Conservation (phyloP, 2,329 filamentous ascomycete genomes). For the Dactylonectria estremocensis region DNA sequence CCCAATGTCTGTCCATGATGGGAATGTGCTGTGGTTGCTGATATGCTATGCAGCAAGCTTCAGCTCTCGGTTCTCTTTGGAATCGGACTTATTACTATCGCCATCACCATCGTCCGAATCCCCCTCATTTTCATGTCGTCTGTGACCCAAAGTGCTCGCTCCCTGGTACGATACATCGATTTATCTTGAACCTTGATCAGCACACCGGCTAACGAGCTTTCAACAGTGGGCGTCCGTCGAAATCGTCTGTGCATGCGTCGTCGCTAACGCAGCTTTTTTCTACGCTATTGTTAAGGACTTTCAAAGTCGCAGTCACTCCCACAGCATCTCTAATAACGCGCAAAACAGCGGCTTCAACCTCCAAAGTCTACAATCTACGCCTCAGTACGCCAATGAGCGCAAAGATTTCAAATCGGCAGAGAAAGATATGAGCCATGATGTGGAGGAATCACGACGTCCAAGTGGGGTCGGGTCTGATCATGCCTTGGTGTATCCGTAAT, state of each 20-base stretch:
- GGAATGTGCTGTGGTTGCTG: neutral
- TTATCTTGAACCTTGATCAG: neutral
- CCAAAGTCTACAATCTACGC: neutral
- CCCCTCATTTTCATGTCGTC: slow-evolving; percentile 49
- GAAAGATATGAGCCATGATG: neutral
- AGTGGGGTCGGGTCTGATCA: neutral
- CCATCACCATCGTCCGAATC: slow-evolving; percentile 49
- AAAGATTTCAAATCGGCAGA: neutral
- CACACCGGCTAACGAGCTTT: neutral
- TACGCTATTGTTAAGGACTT: slow-evolving; percentile 48
- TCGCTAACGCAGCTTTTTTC: slow-evolving; percentile 50
- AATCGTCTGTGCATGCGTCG: slow-evolving; percentile 51
- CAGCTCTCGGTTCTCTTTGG: slow-evolving; percentile 47
- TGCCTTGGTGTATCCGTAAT: neutral
- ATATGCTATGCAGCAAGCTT: slow-evolving; percentile 31
- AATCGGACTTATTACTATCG: slow-evolving; percentile 46
- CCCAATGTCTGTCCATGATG: slow-evolving; percentile 10
- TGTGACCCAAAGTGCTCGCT: slow-evolving; percentile 48
- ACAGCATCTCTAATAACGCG: neutral
- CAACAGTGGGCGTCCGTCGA: slow-evolving; percentile 51
- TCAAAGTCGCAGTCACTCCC: slow-evolving; percentile 33
- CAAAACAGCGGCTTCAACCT: neutral
- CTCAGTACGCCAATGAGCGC: neutral
- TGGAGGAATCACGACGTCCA: neutral
- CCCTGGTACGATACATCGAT: slow-evolving; percentile 40